Conservation (phyloP, 108 stramenopile genomes). For the Phaeodactylum tricornutum region DNA sequence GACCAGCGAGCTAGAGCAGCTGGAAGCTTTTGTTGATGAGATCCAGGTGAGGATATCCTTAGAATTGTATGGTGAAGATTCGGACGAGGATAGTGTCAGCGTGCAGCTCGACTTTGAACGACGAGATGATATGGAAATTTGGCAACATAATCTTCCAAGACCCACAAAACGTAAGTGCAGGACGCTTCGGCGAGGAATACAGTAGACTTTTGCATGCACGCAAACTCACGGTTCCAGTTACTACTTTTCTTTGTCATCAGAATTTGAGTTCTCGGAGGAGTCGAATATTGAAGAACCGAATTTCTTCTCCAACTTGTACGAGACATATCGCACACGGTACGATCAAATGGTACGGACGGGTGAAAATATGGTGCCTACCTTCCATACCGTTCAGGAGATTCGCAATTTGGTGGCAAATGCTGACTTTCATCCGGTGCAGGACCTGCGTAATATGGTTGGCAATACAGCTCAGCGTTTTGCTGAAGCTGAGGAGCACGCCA, state of each 20-base stretch:
- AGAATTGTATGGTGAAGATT: constrained; percentile 42
- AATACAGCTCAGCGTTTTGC: constrained; percentile 44
- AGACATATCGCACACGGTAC: constrained; percentile 58
- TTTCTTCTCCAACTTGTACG: constrained; percentile 74
- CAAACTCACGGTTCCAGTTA: no score
- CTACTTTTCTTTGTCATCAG: constrained; percentile 10
- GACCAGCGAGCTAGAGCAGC: constrained; percentile 46
- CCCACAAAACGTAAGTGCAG: no score
- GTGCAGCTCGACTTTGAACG: no score
- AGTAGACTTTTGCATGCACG: no score
- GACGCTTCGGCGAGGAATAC: no score
- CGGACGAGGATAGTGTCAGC: constrained; percentile 6
- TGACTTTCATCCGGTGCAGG: no score
- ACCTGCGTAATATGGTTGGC: constrained; percentile 49
- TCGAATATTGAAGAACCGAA: constrained; percentile 42
- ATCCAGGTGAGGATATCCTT: constrained; percentile 56
- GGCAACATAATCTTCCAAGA: no score
- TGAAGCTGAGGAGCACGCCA: constrained; percentile 28
- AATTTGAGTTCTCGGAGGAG: constrained; percentile 51
- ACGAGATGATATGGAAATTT: no score
- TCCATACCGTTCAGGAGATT: constrained; percentile 11
- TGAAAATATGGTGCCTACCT: constrained; percentile 17
- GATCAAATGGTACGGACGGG: no score
- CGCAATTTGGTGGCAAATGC: constrained; percentile 40
- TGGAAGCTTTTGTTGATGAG: constrained; percentile 58